A percentile compares a stretch with the other conserved stretches of the same genome.
phyloP scores from a whole-genome alignment of 2,329 filamentous ascomycete genomes.

The Cercospora sp. region DNA sequence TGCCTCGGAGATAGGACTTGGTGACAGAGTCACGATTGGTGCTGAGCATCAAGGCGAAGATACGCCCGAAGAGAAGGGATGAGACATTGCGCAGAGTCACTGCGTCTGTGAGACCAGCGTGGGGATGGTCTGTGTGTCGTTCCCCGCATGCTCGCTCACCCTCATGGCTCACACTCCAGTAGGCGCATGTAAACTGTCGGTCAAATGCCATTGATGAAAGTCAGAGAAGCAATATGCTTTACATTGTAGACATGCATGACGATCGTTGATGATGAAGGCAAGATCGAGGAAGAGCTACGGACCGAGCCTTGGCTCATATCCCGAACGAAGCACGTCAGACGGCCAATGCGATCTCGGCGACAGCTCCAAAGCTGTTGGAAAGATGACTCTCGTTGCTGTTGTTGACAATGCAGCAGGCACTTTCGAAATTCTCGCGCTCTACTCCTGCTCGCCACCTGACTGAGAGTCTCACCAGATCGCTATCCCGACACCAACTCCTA shows the following conservation, averaged over 20 bases:
- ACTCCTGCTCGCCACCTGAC: not conserved
- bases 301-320: not conserved
- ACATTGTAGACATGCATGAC: not conserved
- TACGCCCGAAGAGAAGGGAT: not conserved
- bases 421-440: not conserved
- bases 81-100: not conserved
- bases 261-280: not conserved
- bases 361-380: conserved; percentile 4
- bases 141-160: not conserved
- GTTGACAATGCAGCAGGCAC: conserved; percentile 11
- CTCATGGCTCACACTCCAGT: no score
- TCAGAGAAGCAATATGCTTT: not conserved
- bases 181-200: no score
- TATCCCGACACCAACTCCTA: not conserved
- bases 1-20: not conserved
- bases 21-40: not conserved
- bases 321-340: conserved; percentile 13
- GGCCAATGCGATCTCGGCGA: conserved; percentile 19
- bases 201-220: not conserved
- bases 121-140: not conserved
- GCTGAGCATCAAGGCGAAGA: not conserved
- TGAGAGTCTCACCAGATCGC: not conserved
- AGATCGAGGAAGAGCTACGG: not conserved
- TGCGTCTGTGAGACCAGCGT: not conserved
- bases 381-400: conserved; percentile 9